Base-by-base conservation (phyloP, 345 rosid genomes). In the Cochlearia excelsa region DNA sequence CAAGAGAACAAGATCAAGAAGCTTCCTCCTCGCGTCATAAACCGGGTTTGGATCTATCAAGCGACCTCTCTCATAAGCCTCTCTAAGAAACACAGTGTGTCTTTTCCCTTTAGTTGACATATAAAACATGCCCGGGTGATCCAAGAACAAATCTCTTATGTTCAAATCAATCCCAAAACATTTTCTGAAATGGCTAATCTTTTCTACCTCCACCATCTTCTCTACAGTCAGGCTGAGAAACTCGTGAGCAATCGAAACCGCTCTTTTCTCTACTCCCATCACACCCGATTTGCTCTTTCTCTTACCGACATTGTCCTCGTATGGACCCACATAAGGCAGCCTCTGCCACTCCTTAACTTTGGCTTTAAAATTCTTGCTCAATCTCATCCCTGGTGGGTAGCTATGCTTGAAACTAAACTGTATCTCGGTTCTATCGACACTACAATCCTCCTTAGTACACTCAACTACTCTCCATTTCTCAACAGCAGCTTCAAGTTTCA, bases 121-220 rank as follows among this genome's bases (percentile, higher is more conserved):
- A 66, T 85, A 87, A 79, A 85, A 87, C 46, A 89, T 75, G 2
- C 97, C 94, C 0, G 94, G 95, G 62, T 89, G 95, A 79, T 87
- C 97, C 78, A 93, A 77, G 79, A 93, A 85, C 80, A 89, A 71
- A 70, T 89, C 95, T 78, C 94, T 76, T 4, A 87, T 75, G 63
- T 89, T 93, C 58, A 89, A 65, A 68, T 89, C 94, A 69, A 93
- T 82, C 66, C 82, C 84, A 37, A 86, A 87, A 51, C 85, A 80
- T 56, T 84, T 84, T 69, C 95, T 82, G 60, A 85, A 93, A 71
- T 87, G 97, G 61, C 99, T 93, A 10, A 89, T 85, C 81, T 89
- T 87, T 64, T 93, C 97, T 65, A 86, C 97, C 60, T 83, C 97
- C 68, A 92, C 89, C 91, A 81, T 83, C 76, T 85, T 82, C 77